Conservation (phyloP, 768 basidiomycete species). For the Leccinum truebloodii region DNA sequence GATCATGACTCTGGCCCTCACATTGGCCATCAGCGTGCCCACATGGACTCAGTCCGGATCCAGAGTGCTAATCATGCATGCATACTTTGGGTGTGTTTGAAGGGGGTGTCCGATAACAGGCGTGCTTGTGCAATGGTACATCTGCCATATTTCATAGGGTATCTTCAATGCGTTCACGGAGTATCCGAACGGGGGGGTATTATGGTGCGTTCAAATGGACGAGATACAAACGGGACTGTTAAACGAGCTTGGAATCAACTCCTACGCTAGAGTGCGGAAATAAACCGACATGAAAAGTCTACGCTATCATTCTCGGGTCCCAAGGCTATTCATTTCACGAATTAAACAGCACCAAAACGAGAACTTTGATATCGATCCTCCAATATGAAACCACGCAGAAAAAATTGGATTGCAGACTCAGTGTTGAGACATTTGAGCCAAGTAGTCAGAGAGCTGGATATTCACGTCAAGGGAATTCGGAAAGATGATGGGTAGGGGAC, state of each 20-base stretch:
- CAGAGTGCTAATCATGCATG: not conserved
- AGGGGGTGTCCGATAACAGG: not conserved
- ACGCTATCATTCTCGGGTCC: slow-evolving; percentile 1
- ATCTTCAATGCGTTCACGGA: not conserved
- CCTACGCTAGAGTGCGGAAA: not conserved
- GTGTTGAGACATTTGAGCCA: slow-evolving; percentile 64
- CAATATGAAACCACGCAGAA: slow-evolving; percentile 1
- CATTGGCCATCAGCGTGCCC: not conserved
- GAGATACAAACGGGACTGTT: not conserved
- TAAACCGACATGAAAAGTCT: slow-evolving; percentile 8
- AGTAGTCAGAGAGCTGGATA: slow-evolving; percentile 60
- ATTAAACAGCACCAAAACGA: slow-evolving; percentile 16
- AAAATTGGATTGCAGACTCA: slow-evolving; percentile 16
- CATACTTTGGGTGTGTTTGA: not conserved
- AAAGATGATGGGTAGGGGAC: slow-evolving; percentile 19
- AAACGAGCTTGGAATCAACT: not conserved
- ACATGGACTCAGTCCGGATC: not conserved
- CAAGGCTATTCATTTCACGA: slow-evolving; percentile 10
- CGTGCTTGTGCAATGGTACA: not conserved
- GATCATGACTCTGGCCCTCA: not conserved
- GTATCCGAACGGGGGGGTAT: not conserved
- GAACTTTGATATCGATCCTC: slow-evolving; percentile 6
- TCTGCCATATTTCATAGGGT: not conserved
- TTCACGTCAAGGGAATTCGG: slow-evolving; percentile 1
- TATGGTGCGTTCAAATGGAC: not conserved